Evolutionary conservation across 2,329 filamentous ascomycete genomes (phyloP).

Genomic region (Torrubiellomyces zombiae): DNA sequence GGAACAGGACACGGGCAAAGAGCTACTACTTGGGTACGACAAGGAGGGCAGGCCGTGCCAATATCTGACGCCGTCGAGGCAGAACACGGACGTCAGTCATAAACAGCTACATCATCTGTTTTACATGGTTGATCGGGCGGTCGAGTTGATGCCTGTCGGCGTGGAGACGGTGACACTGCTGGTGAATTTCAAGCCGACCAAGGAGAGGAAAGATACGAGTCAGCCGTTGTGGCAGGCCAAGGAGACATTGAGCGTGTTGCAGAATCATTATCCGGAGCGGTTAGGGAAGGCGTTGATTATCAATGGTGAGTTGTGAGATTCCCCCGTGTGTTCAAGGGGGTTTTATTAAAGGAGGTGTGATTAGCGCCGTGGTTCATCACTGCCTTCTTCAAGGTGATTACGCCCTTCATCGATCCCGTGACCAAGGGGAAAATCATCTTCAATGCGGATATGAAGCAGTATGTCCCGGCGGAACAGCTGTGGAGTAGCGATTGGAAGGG

Average conservation of each 20-base stretch:
- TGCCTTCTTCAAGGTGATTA: conserved; percentile 93
- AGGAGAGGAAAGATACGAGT: conserved; percentile 53
- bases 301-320: conserved; percentile 44
- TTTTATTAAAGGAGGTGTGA: too few species aligned
- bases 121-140: conserved; percentile 82
- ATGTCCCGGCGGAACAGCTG: conserved; percentile 69
- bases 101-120: conserved; percentile 87
- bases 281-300: conserved; percentile 78
- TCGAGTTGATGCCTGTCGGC: conserved; percentile 73
- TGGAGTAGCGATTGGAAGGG: conserved; percentile 62
- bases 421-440: conserved; percentile 94
- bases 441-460: conserved; percentile 76
- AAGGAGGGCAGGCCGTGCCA: conserved; percentile 71
- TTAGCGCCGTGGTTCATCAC: conserved; percentile 86
- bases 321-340: not conserved
- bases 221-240: conserved; percentile 62
- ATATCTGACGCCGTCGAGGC: conserved; percentile 75
- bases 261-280: conserved; percentile 90
- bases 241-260: conserved; percentile 77
- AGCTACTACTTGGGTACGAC: conserved; percentile 78
- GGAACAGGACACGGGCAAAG: conserved; percentile 95
- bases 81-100: conserved; percentile 79
- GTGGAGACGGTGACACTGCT: conserved; percentile 77
- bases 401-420: conserved; percentile 86
- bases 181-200: conserved; percentile 79